These are phyloP conservation scores for Mycosphaerella sp. DNA, from an alignment of 2,329 filamentous ascomycete species.

Conservation along the genomic window DNA sequence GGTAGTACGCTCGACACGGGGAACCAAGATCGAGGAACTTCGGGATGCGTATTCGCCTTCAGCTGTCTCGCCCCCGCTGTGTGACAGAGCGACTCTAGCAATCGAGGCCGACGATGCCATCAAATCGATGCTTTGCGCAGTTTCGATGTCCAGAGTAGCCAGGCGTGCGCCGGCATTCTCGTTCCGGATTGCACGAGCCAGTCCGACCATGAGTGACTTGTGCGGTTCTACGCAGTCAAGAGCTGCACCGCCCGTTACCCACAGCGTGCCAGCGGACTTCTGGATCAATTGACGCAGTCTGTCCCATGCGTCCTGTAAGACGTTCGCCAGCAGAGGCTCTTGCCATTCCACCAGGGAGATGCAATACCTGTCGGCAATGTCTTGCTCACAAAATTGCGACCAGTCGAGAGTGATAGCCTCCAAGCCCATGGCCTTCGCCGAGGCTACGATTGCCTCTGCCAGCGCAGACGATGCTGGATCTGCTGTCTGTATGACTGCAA, in stretches of 20 bases:
- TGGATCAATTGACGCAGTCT: background rate
- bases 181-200: conserved; percentile 16
- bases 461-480: background rate
- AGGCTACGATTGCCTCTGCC: background rate
- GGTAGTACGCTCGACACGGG: conserved; percentile 11
- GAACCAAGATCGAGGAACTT: conserved; percentile 7
- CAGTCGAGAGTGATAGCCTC: background rate
- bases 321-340: conserved; percentile 2
- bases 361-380: conserved; percentile 9
- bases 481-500: conserved; percentile 2
- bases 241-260: conserved; percentile 8
- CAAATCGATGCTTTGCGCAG: background rate
- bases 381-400: background rate
- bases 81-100: conserved; percentile 2
- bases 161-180: conserved; percentile 14
- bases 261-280: conserved; percentile 6
- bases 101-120: background rate
- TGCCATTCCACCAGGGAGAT: conserved; percentile 9
- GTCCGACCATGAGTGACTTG: conserved; percentile 8
- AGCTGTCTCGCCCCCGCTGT: conserved; percentile 2
- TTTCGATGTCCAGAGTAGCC: conserved; percentile 13
- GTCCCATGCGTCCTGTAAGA: conserved; percentile 1
- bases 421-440: background rate
- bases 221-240: conserved; percentile 5
- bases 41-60: conserved; percentile 15